Percentiles rank a stretch among this genome's conserved stretches.
These are phyloP conservation scores for Bipolaris zeicola DNA, from an alignment of 2,329 filamentous ascomycete genomes.

Conservation along the genomic window DNA sequence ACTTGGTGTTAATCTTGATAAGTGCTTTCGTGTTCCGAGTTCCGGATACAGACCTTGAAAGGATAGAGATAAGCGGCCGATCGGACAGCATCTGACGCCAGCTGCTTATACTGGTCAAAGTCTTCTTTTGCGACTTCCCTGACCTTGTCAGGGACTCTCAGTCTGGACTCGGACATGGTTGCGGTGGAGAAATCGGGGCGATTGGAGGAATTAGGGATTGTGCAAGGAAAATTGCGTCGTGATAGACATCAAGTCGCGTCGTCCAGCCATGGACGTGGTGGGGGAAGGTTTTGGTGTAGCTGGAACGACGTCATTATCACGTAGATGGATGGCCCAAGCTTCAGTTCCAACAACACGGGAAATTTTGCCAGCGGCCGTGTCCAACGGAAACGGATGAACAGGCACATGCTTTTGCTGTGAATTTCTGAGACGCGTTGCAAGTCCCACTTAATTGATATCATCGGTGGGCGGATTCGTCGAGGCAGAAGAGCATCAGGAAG, in stretches of 20 bases:
- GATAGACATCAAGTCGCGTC: conserved; percentile 9
- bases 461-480: neutral
- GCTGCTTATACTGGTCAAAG: conserved; percentile 65
- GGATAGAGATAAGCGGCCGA: conserved; percentile 88
- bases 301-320: conserved; percentile 19
- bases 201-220: conserved; percentile 4
- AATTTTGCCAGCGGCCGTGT: neutral
- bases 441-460: conserved; percentile 2
- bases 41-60: conserved; percentile 61
- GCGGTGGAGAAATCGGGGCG: conserved; percentile 11
- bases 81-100: conserved; percentile 71
- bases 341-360: neutral
- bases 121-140: conserved; percentile 70
- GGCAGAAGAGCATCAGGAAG: neutral
- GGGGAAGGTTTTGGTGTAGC: conserved; percentile 9
- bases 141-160: conserved; percentile 55
- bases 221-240: conserved; percentile 12
- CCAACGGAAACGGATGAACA: too few species aligned
- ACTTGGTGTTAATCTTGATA: conserved; percentile 6
- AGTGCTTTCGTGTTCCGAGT: neutral
- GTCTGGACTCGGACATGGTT: conserved; percentile 21
- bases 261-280: conserved; percentile 7
- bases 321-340: conserved; percentile 13
- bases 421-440: neutral
- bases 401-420: neutral